Evolutionary conservation across 2,329 filamentous ascomycete genomes (phyloP).

Genomic region (Meredithiella fracta): DNA sequence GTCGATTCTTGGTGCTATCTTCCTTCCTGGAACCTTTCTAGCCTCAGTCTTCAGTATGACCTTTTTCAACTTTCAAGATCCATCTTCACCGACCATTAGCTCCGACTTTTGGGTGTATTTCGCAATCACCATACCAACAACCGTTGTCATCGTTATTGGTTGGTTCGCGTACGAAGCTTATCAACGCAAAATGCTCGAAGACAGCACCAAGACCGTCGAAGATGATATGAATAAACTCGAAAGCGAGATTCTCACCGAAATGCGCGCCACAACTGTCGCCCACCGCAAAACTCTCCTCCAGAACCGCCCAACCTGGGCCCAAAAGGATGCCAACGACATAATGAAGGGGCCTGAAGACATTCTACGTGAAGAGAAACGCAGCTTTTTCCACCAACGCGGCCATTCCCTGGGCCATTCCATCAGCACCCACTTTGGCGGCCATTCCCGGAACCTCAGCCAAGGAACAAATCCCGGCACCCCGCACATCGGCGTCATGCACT

Average conservation of each 20-base stretch:
- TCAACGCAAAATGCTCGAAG: conserved; percentile 31
- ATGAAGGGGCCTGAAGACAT: neutral
- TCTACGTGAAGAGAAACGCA: neutral
- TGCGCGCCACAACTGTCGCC: conserved; percentile 39
- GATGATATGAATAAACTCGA: conserved; percentile 40
- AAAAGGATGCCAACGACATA: conserved; percentile 21
- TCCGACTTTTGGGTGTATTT: conserved; percentile 46
- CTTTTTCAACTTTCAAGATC: conserved; percentile 45
- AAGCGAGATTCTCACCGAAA: conserved; percentile 37
- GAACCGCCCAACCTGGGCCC: conserved; percentile 39
- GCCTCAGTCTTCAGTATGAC: conserved; percentile 50
- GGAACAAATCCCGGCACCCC: neutral
- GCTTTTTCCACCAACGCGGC: neutral
- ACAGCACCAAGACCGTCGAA: conserved; percentile 36
- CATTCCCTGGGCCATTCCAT: conserved; percentile 19
- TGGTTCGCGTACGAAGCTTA: conserved; percentile 39
- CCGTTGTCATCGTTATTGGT: conserved; percentile 34
- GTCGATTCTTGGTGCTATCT: conserved; percentile 45
- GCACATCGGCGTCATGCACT: neutral
- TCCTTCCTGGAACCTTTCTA: conserved; percentile 45
- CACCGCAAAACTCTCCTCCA: conserved; percentile 33
- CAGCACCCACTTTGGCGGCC: neutral
- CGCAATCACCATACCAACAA: conserved; percentile 41
- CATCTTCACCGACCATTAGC: conserved; percentile 30
- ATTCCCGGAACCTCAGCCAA: neutral